Base-by-base conservation (phyloP, 495 filamentous ascomycete species). In the Penicillium coprophilum region DNA sequence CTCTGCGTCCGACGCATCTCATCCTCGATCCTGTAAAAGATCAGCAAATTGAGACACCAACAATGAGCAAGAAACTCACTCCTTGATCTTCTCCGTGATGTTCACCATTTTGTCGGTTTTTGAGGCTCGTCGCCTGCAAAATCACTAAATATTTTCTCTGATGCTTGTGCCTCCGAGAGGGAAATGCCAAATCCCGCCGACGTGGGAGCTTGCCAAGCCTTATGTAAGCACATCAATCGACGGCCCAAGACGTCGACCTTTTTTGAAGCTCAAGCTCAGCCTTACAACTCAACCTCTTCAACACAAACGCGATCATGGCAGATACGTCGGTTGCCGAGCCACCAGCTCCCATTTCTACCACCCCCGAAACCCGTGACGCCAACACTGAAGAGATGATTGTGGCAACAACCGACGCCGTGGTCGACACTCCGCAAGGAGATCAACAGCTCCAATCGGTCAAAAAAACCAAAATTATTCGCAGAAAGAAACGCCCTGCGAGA, bases 61-160 rank as follows among this genome's bases (percentile, higher is more conserved):
- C n/a, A 30, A 11, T n/a, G 12, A 31, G 8, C 6, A 20, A 41
- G 43, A 34, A 6, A 73, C 87, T 65, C 76, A 94, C 92, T 96
- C 92, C 78, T 97, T 99, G 77, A 99, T 99, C 83, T 96, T 97
- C 45, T 99, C 95, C 50, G 94, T 96, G 55, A 99, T 97, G 79
- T 97, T 97, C 76, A 97, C 95, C 95, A 99, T 98, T 62, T 81
- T 91, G 84, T 56, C 78, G 70, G 76, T 72, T 60, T 49, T 9
- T 60, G 56, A 58, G 66, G 67, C 63, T 62, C 57, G 59, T 63
- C 60, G 68, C 66, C 70, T 54, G 46, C 21, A 36, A 45, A 34
- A 31, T 56, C 49, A 50, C 31, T 45, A 53, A 49, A 53, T 34
- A 34, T 47, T 20, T 24, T 31, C 45, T 47, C 27, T 31, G 45